phyloP scores from a whole-genome alignment of 305 asterid species.

The Fraxinus nigra region DNA sequence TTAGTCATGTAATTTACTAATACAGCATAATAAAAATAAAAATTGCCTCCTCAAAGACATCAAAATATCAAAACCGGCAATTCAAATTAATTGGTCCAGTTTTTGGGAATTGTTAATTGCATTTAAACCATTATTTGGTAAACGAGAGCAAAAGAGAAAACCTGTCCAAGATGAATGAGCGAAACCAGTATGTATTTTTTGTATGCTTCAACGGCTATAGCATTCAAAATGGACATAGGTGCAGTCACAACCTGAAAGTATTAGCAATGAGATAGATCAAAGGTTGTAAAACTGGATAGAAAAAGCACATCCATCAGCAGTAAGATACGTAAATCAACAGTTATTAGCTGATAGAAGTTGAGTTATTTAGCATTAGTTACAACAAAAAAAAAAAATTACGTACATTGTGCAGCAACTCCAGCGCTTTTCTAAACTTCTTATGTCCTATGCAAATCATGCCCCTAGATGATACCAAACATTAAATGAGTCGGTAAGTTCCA shows the following conservation, averaged over 20 bases:
- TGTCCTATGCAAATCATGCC: slow-evolving; percentile 94
- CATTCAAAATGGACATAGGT: slow-evolving; percentile 76
- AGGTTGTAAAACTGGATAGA: background rate
- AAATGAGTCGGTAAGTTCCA: slow-evolving; percentile 20
- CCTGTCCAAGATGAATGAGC: slow-evolving; percentile 93
- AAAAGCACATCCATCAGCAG: background rate
- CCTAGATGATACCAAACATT: slow-evolving; percentile 42
- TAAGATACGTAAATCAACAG: background rate
- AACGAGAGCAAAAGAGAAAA: slow-evolving; percentile 27
- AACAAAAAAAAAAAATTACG: slow-evolving; percentile 19
- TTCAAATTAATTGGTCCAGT: background rate
- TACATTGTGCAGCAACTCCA: slow-evolving; percentile 91
- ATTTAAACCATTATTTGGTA: slow-evolving; percentile 1
- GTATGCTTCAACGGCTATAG: slow-evolving; percentile 96
- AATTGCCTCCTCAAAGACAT: background rate
- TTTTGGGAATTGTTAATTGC: background rate
- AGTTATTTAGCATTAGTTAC: background rate
- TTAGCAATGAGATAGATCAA: slow-evolving; percentile 16
- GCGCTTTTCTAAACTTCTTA: slow-evolving; percentile 74
- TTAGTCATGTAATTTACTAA: background rate
- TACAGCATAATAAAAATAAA: background rate
- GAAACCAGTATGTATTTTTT: slow-evolving; percentile 85
- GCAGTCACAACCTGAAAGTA: slow-evolving; percentile 84
- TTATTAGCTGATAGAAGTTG: background rate
- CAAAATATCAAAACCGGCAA: background rate